Evolutionary conservation across 352 stramenopile genomes (phyloP).

Genomic region (Ochromonadaceae sp.): DNA sequence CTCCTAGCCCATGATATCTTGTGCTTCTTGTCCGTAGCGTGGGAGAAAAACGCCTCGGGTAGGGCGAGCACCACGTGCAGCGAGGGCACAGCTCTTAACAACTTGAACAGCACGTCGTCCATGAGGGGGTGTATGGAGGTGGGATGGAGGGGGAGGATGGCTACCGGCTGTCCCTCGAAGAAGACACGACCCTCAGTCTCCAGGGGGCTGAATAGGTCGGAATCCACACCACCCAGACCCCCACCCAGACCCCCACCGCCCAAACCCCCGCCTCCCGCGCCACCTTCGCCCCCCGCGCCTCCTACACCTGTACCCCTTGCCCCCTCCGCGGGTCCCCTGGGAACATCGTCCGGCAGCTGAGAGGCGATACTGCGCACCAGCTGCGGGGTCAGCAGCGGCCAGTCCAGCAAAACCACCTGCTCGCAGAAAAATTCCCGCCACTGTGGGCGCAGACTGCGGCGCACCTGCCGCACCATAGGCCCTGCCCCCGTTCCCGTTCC

Average conservation of each 20-base stretch:
- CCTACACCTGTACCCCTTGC: no score
- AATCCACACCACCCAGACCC: no score
- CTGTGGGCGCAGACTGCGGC: not conserved
- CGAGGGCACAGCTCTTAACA: not conserved
- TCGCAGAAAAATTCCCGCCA: not conserved
- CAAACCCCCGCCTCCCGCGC: no score
- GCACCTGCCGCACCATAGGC: no score
- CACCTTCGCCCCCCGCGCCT: no score
- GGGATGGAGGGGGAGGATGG: not conserved
- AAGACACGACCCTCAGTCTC: slow-evolving; percentile 8
- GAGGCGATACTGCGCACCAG: not conserved
- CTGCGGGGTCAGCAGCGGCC: not conserved
- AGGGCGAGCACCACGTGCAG: not conserved
- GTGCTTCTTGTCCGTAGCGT: not conserved
- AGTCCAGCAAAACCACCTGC: not conserved
- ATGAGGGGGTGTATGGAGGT: slow-evolving; percentile 5
- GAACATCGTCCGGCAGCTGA: no score
- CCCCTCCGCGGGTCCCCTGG: not conserved
- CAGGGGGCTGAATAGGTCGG: not conserved
- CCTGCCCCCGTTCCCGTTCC: no score
- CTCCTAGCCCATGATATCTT: not conserved
- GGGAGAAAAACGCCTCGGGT: not conserved
- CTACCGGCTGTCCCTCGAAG: slow-evolving; percentile 11
- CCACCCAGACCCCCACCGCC: no score
- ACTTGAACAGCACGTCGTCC: slow-evolving; percentile 3